Percentiles rank a stretch among this genome's conserved stretches.
Evolutionary conservation across 2,329 filamentous ascomycete species (phyloP).

Genomic region (Arthrobotrys musiformis): DNA sequence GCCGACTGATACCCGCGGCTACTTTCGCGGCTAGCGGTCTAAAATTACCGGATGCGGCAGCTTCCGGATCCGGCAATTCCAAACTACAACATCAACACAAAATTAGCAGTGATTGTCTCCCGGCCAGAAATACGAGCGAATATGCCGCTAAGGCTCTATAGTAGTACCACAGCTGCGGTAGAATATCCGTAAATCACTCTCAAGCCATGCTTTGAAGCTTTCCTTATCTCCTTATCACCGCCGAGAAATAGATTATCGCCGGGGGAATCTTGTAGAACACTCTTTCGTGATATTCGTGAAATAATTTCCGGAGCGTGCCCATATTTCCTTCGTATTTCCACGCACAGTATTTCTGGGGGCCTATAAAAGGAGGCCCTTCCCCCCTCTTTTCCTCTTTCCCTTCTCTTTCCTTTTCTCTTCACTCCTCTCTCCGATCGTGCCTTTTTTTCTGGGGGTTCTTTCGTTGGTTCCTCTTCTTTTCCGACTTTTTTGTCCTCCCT

Average conservation of each 20-base stretch:
- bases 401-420: background rate
- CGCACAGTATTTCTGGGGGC: background rate
- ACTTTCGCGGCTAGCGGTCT: background rate
- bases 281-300: background rate
- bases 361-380: background rate
- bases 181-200: background rate
- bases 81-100: background rate
- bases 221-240: background rate
- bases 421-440: background rate
- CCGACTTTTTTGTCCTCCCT: too few relatives aligned
- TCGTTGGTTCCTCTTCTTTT: too few relatives aligned
- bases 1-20: slow-evolving; percentile 12
- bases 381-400: background rate
- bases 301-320: background rate
- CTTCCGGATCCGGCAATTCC: background rate
- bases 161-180: background rate
- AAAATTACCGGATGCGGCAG: background rate
- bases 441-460: background rate
- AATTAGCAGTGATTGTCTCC: background rate
- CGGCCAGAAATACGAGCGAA: background rate
- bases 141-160: background rate
- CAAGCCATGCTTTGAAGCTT: background rate
- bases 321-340: background rate
- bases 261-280: background rate
- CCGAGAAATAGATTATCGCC: background rate